A percentile compares a stretch with the other conserved stretches of the same genome.
Conservation (phyloP, 371 early-diverging fungal species). For the Entomophthora muscae region DNA sequence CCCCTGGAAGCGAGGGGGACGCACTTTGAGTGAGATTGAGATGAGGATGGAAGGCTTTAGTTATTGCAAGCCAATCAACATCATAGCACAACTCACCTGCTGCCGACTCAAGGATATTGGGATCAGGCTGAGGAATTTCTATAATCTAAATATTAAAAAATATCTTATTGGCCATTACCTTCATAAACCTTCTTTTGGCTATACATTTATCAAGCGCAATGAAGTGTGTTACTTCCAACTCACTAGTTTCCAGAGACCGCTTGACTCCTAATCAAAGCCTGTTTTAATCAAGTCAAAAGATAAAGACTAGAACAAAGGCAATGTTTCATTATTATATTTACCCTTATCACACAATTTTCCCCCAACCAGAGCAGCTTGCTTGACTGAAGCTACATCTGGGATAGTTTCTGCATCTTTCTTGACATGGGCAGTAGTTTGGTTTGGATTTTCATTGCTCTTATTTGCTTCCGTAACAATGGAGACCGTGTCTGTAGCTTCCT, state of each 20-base stretch:
- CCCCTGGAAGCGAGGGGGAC: background rate
- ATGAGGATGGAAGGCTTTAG: background rate
- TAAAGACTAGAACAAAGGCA: too few species aligned
- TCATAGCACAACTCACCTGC: background rate
- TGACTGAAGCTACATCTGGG: too few species aligned
- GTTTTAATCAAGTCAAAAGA: too few species aligned
- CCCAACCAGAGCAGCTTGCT: too few species aligned
- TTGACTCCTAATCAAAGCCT: background rate
- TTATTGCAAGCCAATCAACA: background rate
- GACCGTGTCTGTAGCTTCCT: too few species aligned
- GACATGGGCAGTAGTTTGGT: too few species aligned
- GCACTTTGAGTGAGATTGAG: background rate
- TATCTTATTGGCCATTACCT: background rate
- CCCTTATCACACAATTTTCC: too few species aligned
- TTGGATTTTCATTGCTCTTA: too few species aligned
- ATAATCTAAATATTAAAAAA: background rate
- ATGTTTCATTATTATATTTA: too few species aligned
- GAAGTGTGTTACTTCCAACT: background rate
- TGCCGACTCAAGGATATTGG: background rate
- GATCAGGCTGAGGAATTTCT: background rate
- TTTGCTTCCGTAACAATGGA: too few species aligned
- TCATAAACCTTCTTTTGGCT: background rate
- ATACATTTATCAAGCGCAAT: background rate
- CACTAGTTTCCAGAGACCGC: background rate
- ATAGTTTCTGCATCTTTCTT: too few species aligned